phyloP scores from a whole-genome alignment of 2,329 filamentous ascomycete genomes.

The Metarhizium guizhouense region DNA sequence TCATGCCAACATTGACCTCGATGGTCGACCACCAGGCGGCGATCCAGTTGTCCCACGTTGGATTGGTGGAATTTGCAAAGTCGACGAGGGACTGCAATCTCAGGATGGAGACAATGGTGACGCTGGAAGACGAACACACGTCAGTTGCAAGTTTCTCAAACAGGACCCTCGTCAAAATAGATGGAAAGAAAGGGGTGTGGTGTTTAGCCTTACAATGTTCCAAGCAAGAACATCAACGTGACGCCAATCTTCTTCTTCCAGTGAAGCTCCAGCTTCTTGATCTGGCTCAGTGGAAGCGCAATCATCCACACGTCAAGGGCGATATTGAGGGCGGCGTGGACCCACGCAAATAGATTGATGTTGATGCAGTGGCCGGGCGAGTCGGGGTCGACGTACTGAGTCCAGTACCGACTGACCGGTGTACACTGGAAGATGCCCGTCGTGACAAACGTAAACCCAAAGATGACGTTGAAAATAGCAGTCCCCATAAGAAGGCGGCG shows the following conservation, averaged over 20 bases:
- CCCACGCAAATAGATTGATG: slow-evolving; percentile 6
- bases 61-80: slow-evolving; percentile 5
- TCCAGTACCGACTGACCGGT: slow-evolving; percentile 32
- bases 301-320: slow-evolving; percentile 6
- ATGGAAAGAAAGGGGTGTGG: no score
- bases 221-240: slow-evolving; percentile 5
- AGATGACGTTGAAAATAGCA: slow-evolving; percentile 20
- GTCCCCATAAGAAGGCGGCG: slow-evolving; percentile 23
- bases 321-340: slow-evolving; percentile 2
- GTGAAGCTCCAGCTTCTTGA: slow-evolving; percentile 1
- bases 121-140: neutral
- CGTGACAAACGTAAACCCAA: slow-evolving; percentile 22
- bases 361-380: slow-evolving; percentile 1
- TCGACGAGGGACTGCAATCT: slow-evolving; percentile 5
- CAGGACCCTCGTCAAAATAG: neutral
- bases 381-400: slow-evolving; percentile 26
- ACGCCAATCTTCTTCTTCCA: slow-evolving; percentile 7
- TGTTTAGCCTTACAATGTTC: slow-evolving; percentile 4
- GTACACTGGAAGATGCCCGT: slow-evolving; percentile 27
- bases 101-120: slow-evolving; percentile 5
- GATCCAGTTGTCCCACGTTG: slow-evolving; percentile 6
- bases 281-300: slow-evolving; percentile 6
- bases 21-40: slow-evolving; percentile 6
- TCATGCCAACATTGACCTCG: slow-evolving; percentile 5
- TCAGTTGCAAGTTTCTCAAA: neutral